Evolutionary conservation across 1,284 basidiomycete genomes (phyloP).

Genomic region (Entoloma clypeatum): DNA sequence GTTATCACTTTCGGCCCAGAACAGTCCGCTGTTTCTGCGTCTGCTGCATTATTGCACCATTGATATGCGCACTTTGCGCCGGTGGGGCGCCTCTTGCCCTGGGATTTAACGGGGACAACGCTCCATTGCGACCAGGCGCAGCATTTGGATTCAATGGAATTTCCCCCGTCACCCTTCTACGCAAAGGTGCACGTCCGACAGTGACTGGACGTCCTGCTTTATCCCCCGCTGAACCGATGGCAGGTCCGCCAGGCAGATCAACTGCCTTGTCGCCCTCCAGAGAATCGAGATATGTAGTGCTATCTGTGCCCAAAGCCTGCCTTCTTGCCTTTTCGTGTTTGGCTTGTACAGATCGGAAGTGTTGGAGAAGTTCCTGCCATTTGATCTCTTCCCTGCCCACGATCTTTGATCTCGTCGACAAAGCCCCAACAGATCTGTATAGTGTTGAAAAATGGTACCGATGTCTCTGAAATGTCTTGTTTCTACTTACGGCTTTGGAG

Average conservation of each 20-base stretch:
- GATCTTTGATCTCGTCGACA: slow-evolving; percentile 67
- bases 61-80: slow-evolving; percentile 32
- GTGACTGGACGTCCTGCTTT: slow-evolving; percentile 24
- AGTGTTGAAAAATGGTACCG: slow-evolving; percentile 4
- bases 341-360: slow-evolving; percentile 80
- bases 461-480: not conserved
- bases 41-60: too few species aligned
- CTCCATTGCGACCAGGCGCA: slow-evolving; percentile 33
- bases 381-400: slow-evolving; percentile 87
- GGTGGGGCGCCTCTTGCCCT: slow-evolving; percentile 41
- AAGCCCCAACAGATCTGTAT: slow-evolving; percentile 28
- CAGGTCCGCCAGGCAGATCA: slow-evolving; percentile 26
- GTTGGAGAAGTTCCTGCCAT: slow-evolving; percentile 87
- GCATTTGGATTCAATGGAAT: slow-evolving; percentile 30
- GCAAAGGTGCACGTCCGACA: slow-evolving; percentile 41
- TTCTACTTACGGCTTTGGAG: slow-evolving; percentile 67
- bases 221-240: slow-evolving; percentile 22
- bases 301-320: slow-evolving; percentile 55
- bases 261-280: slow-evolving; percentile 38
- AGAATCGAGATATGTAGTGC: slow-evolving; percentile 40
- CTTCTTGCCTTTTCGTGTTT: slow-evolving; percentile 86
- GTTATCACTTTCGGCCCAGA: too few species aligned
- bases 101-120: slow-evolving; percentile 72
- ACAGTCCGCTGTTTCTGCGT: not conserved
- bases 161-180: slow-evolving; percentile 57